Evolutionary conservation across 768 basidiomycete species (phyloP), one percentile per base, ranked within the genome.

Genomic region (Psilocybe cubensis): DNA sequence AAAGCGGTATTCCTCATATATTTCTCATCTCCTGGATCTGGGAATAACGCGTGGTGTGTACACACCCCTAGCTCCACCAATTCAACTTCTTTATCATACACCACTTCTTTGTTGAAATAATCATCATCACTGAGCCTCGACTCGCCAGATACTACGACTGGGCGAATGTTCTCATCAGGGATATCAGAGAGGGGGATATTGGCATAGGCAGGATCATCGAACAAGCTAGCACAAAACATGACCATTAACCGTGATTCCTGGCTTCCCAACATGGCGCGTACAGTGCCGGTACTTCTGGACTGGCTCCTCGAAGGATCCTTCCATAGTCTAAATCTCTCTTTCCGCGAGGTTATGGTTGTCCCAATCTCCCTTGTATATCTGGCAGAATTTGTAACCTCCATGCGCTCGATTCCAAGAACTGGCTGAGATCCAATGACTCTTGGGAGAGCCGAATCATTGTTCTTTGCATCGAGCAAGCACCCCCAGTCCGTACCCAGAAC

Each of bases 401-500:
- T 52, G 11, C 50, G 42, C 7, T 45, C 56, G 31, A 57, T 45
- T 20, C 56, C 56, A 25, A 57, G 52, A 3, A 43, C 46, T 12
- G 56, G 50, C 27, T 57, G 25, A n/a, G 56, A 57, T 2, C 43
- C 43, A 11, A 52, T 45, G 2, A 57, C 28, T 25, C 56, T 52
- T 11, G 56, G 56, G 24, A 57, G 56, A 14, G 56, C 56, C 3
- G 56, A 52, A 28, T 57, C 56, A 12, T 57, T 57, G 28, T 57
- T 35, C n/a, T 45, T 45, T 21, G 41, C 21, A 12, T 40, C 50
- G 10, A 7, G 33, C 25, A 25, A 21, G 25, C 43, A 52, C 7
- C 50, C 56, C 56, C 56, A 57, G 31, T 57, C 56, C 17, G 56
- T 52, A 14, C 56, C 56, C 1, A 57, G 56, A 11, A 57, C 50